phyloP scores from a whole-genome alignment of 352 stramenopile genomes.

The Phytophthora pinifolia region DNA sequence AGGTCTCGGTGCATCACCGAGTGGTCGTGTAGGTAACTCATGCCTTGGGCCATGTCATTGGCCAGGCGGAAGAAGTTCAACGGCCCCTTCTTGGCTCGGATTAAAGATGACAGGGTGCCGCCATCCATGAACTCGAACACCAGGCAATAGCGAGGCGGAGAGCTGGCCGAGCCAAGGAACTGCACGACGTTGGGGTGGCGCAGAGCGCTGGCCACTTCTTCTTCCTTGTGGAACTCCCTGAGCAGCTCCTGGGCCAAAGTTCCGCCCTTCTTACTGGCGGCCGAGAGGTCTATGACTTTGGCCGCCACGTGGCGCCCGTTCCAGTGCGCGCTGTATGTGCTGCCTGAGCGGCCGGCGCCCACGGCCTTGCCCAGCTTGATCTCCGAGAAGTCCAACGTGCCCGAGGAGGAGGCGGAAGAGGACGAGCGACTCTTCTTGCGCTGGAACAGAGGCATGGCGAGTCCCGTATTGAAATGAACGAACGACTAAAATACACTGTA shows the following conservation, averaged over 20 bases:
- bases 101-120: slow-evolving; percentile 45
- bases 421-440: slow-evolving; percentile 27
- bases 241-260: slow-evolving; percentile 48
- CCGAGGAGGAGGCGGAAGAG: slow-evolving; percentile 7
- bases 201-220: slow-evolving; percentile 55
- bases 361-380: slow-evolving; percentile 45
- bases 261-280: slow-evolving; percentile 28
- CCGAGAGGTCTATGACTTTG: slow-evolving; percentile 49
- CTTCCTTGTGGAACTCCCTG: slow-evolving; percentile 56
- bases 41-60: slow-evolving; percentile 60
- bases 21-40: slow-evolving; percentile 89
- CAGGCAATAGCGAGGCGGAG: slow-evolving; percentile 55
- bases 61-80: slow-evolving; percentile 64
- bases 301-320: slow-evolving; percentile 47
- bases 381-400: slow-evolving; percentile 41
- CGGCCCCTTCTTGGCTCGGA: slow-evolving; percentile 33
- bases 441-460: slow-evolving; percentile 21
- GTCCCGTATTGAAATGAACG: neutral
- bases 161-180: slow-evolving; percentile 53
- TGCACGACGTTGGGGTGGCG: slow-evolving; percentile 61
- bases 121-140: slow-evolving; percentile 74
- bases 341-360: slow-evolving; percentile 50
- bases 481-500: slow-evolving; percentile 1
- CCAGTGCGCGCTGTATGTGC: slow-evolving; percentile 58
- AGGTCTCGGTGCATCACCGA: slow-evolving; percentile 92